Percentiles rank a stretch among this genome's conserved stretches.
Conservation (phyloP, 2,329 filamentous ascomycete genomes). For the Stachybotrys chartarum region DNA sequence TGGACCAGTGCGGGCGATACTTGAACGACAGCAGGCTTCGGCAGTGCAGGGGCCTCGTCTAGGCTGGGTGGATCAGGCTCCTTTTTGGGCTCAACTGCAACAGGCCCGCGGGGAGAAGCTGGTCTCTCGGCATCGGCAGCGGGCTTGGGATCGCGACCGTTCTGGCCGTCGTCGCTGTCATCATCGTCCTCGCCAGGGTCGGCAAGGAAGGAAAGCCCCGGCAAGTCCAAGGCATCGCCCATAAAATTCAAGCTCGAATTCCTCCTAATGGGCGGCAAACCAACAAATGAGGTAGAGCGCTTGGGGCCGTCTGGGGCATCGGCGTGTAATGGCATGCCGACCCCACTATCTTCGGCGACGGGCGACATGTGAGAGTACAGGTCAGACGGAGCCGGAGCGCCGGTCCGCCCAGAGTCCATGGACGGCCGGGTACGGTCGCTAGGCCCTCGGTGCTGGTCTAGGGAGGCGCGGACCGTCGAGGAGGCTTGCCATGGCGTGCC, state of each 20-base stretch:
- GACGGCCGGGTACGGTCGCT: neutral
- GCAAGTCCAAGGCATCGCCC: conserved; percentile 15
- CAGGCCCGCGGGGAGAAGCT: neutral
- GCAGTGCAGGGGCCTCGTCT: neutral
- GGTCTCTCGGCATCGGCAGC: neutral
- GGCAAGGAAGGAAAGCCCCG: conserved; percentile 22
- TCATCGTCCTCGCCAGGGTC: conserved; percentile 22
- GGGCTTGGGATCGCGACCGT: neutral
- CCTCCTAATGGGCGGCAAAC: conserved; percentile 51
- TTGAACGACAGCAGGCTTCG: neutral
- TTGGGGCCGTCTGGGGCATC: conserved; percentile 19
- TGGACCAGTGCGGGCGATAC: conserved; percentile 5
- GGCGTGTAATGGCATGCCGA: conserved; percentile 5
- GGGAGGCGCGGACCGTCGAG: neutral
- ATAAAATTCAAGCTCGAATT: conserved; percentile 47
- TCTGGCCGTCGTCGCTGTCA: neutral
- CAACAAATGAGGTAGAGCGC: conserved; percentile 45
- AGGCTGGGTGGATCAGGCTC: neutral
- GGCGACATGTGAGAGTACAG: neutral
- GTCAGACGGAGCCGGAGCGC: neutral
- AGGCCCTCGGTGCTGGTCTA: neutral
- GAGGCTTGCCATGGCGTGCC: neutral
- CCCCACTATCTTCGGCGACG: conserved; percentile 4
- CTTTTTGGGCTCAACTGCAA: neutral
- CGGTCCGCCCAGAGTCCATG: neutral